Base-by-base conservation (phyloP, 306 rosid species). In the Citrullus amarus region DNA sequence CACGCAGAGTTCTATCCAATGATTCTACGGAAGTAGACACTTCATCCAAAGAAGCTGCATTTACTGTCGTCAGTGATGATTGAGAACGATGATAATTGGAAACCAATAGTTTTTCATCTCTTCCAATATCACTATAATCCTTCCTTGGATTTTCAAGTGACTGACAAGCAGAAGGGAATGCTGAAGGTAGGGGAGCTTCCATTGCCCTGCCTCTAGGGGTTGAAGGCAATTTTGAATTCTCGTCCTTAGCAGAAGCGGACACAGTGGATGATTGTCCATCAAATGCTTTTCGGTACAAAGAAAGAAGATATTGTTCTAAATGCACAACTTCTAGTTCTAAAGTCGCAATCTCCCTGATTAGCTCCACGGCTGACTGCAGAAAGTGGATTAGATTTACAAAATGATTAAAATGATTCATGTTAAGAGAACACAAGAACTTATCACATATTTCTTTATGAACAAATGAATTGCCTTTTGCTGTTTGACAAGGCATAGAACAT, bases 301-400 rank as follows among this genome's bases (percentile, higher is more conserved):
- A 89, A 72, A 95, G 97, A 82, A 92, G 97, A 79, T 91, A 90
- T 36, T 95, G 97, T 77, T 92, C 96, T 89, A 91, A 88, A 83
- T 95, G 87, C 69, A 82, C 90, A 67, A 95, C 97, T 86, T 95
- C 97, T 60, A 92, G 78, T 86, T 91, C 97, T 48, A 92, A 75
- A 59, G 86, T 88, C 5, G 97, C 92, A 80, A 92, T 90, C 86
- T 94, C 97, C 86, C 83, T 94, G 30, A 94, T 89, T 68, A 94
- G 83, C 77, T 94, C 96, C 68, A 91, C 87, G 16, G 97, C 93
- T 62, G 94, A 87, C 98, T 94, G 91, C 70, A 88, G 67, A 62
- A 75, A 58, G 14, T 14, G 59, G 12, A 25, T 68, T 83, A 11
- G 32, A 30, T 36, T 16, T 73, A 46, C 20, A 51, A 54, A 46